Conservation (phyloP, 2,329 filamentous ascomycete species). For the Elsinoe ampelina region DNA sequence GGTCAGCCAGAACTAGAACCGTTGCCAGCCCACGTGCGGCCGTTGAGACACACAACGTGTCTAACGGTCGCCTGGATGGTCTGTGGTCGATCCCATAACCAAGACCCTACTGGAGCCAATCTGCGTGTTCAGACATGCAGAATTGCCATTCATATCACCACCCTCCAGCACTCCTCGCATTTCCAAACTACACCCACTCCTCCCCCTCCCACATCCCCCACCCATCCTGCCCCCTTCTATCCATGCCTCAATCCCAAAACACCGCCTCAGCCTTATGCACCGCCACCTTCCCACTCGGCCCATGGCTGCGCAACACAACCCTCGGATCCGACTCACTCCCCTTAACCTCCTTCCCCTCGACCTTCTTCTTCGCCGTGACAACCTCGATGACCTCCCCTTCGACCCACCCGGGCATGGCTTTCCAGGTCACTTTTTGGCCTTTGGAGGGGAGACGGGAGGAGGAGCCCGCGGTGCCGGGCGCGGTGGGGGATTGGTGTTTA, state of each 20-base stretch:
- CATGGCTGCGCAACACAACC: constrained; percentile 32
- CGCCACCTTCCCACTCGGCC: constrained; percentile 32
- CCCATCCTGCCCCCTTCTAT: background rate
- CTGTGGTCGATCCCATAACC: no score
- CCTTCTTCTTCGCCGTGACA: constrained; percentile 31
- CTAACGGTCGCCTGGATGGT: background rate
- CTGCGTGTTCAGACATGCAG: no score
- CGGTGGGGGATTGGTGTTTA: constrained; percentile 25
- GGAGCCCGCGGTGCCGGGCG: constrained; percentile 26
- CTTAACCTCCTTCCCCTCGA: constrained; percentile 32
- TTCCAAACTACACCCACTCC: background rate
- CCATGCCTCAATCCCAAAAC: constrained; percentile 29
- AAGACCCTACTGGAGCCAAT: no score
- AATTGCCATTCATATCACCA: no score
- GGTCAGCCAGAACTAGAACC: background rate
- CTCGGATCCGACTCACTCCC: constrained; percentile 28
- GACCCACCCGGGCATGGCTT: constrained; percentile 31
- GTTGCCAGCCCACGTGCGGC: background rate
- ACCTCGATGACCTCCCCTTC: constrained; percentile 36
- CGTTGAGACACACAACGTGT: background rate
- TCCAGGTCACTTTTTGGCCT: constrained; percentile 36
- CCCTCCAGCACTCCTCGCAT: no score
- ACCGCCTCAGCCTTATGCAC: constrained; percentile 37
- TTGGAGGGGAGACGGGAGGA: constrained; percentile 31
- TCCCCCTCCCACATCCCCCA: background rate